Evolutionary conservation across 1,284 basidiomycete species (phyloP).

Genomic region (Omphalotus olearius): DNA sequence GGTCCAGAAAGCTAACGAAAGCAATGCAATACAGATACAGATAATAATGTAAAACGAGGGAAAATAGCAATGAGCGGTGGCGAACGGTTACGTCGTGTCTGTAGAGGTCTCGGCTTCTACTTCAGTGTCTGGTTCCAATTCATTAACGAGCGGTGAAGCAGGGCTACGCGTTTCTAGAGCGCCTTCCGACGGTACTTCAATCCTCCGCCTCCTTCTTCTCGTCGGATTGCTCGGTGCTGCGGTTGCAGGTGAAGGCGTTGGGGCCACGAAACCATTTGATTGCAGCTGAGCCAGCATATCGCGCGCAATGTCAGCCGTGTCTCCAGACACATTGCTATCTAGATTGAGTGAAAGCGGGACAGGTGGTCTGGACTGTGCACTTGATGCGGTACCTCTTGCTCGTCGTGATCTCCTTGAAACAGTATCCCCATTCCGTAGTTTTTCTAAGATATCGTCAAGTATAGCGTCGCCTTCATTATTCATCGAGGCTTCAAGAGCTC

Average conservation of each 20-base stretch:
- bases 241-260: conserved; percentile 32
- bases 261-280: conserved; percentile 46
- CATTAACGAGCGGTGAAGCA: conserved; percentile 7
- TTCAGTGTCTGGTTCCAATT: conserved; percentile 11
- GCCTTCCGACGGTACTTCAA: conserved; percentile 2
- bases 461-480: conserved; percentile 57
- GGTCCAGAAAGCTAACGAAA: conserved; percentile 5
- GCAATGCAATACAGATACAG: conserved; percentile 19
- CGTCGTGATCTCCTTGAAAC: conserved; percentile 56
- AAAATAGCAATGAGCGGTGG: conserved; percentile 1
- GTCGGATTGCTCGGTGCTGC: conserved; percentile 30
- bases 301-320: conserved; percentile 60
- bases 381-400: conserved; percentile 36
- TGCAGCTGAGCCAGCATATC: conserved; percentile 73
- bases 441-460: conserved; percentile 71
- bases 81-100: not conserved
- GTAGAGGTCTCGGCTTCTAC: conserved; percentile 10
- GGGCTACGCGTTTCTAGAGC: conserved; percentile 3
- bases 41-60: conserved; percentile 14
- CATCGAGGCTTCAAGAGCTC: conserved; percentile 39
- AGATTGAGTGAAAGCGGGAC: conserved; percentile 38
- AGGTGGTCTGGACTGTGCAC: conserved; percentile 31
- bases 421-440: conserved; percentile 66
- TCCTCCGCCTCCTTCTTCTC: conserved; percentile 18
- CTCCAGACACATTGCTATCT: conserved; percentile 31